phyloP scores from a whole-genome alignment of 2,329 filamentous ascomycete species.

The Lecanicillium sp. region DNA sequence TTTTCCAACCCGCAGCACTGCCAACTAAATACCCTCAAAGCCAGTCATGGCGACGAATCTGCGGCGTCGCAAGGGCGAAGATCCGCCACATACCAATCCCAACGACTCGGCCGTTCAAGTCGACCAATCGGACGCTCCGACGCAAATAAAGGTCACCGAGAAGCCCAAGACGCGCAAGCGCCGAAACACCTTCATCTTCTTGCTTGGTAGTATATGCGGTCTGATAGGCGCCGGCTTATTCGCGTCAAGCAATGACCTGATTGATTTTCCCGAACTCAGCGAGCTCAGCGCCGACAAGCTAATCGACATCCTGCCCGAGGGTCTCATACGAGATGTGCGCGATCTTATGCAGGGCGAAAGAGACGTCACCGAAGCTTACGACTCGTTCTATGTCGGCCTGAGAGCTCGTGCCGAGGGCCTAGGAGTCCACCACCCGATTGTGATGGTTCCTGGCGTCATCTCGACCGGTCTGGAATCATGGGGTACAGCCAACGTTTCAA shows the following conservation, averaged over 20 bases:
- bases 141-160: slow-evolving; percentile 33
- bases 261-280: slow-evolving; percentile 62
- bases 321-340: slow-evolving; percentile 75
- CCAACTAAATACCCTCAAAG: too few relatives aligned
- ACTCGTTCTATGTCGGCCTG: slow-evolving; percentile 85
- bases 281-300: slow-evolving; percentile 79
- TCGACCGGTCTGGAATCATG: slow-evolving; percentile 95
- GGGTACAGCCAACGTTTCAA: slow-evolving; percentile 78
- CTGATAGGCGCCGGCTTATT: slow-evolving; percentile 85
- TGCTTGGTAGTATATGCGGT: slow-evolving; percentile 82
- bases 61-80: slow-evolving; percentile 4
- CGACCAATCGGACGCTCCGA: slow-evolving; percentile 11
- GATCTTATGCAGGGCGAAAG: slow-evolving; percentile 83
- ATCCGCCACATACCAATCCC: neutral
- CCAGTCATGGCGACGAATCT: slow-evolving; percentile 3
- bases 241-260: slow-evolving; percentile 79
- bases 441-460: slow-evolving; percentile 97
- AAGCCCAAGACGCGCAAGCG: slow-evolving; percentile 56
- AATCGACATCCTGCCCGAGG: slow-evolving; percentile 79
- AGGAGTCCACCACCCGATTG: slow-evolving; percentile 73
- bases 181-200: slow-evolving; percentile 73
- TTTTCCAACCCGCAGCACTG: too few relatives aligned
- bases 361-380: slow-evolving; percentile 75
- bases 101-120: slow-evolving; percentile 3
- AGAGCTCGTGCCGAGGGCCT: slow-evolving; percentile 77